A percentile compares a stretch with the other conserved stretches of the same genome.
phyloP scores from a whole-genome alignment of 345 rosid genomes.

The Lumnitzera littorea region DNA sequence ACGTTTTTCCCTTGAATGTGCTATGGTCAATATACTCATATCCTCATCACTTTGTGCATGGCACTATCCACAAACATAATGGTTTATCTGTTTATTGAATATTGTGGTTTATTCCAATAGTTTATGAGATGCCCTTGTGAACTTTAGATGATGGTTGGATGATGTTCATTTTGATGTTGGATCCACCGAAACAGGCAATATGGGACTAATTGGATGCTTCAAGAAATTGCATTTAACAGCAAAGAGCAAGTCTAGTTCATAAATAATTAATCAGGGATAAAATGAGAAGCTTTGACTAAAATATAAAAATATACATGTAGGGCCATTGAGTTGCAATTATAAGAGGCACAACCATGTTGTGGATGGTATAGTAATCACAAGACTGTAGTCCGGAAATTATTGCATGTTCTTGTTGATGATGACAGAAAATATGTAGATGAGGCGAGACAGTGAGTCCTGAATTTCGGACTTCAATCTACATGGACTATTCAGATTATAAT shows the following conservation, averaged over 20 bases:
- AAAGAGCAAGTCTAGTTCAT: not conserved
- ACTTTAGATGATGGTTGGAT: not conserved
- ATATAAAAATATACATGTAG: conserved; percentile 3
- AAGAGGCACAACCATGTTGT: not conserved
- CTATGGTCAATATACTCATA: conserved; percentile 1
- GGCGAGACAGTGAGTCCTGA: not conserved
- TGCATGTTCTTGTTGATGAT: conserved; percentile 3
- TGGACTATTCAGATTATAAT: too few relatives aligned
- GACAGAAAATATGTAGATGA: not conserved
- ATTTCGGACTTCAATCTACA: too few relatives aligned
- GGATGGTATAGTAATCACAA: conserved; percentile 2
- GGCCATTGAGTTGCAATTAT: conserved; percentile 10
- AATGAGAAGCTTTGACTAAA: conserved; percentile 8
- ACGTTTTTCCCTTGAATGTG: not conserved
- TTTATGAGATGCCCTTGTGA: not conserved
- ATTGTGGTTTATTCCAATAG: not conserved
- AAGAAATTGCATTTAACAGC: not conserved
- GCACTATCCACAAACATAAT: conserved; percentile 7
- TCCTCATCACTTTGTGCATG: not conserved
- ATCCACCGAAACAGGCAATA: conserved; percentile 10
- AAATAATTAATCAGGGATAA: not conserved
- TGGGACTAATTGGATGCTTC: conserved; percentile 8
- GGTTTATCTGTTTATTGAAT: not conserved
- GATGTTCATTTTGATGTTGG: conserved; percentile 1
- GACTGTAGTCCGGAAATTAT: conserved; percentile 3